phyloP scores from a whole-genome alignment of 2,329 filamentous ascomycete genomes.

The Dryadomyces quercivorus region DNA sequence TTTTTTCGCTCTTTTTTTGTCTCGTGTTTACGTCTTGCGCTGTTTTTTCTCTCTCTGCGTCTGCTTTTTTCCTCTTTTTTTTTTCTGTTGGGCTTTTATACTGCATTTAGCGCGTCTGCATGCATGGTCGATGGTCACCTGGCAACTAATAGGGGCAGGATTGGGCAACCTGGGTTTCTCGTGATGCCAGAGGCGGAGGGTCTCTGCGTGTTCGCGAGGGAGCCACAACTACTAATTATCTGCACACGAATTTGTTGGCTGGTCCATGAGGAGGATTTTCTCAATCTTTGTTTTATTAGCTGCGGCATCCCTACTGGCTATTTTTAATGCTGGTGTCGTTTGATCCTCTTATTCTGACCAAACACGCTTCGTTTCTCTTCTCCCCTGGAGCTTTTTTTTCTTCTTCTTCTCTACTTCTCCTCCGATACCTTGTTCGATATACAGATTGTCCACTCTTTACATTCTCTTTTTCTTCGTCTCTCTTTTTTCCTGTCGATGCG shows the following conservation, averaged over 20 bases:
- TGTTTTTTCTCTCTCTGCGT: conserved; percentile 8
- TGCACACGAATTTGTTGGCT: conserved; percentile 34
- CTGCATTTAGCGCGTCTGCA: conserved; percentile 14
- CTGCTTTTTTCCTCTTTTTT: conserved; percentile 15
- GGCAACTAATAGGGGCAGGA: conserved; percentile 31
- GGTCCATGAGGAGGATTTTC: conserved; percentile 31
- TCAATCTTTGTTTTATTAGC: conserved; percentile 28
- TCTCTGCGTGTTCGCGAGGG: conserved; percentile 14
- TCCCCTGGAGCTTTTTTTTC: neutral
- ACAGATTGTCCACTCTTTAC: conserved; percentile 13
- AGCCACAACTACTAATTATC: conserved; percentile 26
- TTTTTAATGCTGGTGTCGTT: conserved; percentile 24
- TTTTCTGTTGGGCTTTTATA: conserved; percentile 12
- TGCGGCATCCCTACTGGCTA: conserved; percentile 24
- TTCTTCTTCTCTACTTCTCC: neutral
- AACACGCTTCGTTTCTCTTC: conserved; percentile 1
- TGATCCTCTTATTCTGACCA: conserved; percentile 1
- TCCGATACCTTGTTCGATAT: conserved; percentile 34
- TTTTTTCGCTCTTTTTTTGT: conserved; percentile 2
- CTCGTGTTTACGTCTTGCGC: conserved; percentile 4
- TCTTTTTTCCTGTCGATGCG: neutral
- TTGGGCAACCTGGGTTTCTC: conserved; percentile 24
- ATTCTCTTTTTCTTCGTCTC: neutral
- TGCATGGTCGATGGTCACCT: conserved; percentile 24
- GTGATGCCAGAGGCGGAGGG: conserved; percentile 23